A percentile compares a stretch with the other conserved stretches of the same genome.
Conservation (phyloP, 139 green algal species). For the Volvox reticuliferus region DNA sequence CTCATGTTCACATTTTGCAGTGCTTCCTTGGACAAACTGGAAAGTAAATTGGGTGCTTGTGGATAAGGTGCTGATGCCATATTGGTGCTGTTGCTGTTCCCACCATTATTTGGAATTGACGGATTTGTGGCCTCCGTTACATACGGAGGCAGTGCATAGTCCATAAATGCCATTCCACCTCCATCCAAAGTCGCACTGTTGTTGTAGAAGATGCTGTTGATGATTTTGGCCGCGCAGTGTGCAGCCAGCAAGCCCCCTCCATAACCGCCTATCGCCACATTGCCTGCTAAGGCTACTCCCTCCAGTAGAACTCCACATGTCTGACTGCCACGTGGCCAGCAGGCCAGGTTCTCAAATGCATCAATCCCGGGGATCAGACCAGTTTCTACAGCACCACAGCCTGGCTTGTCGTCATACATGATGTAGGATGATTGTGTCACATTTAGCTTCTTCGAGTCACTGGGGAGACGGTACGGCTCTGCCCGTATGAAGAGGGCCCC, state of each 20-base stretch:
- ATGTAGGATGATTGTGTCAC: not conserved
- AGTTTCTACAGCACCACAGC: not conserved
- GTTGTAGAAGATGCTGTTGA: not conserved
- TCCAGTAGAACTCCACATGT: not conserved
- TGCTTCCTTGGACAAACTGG: not conserved
- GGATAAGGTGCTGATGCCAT: too few species aligned
- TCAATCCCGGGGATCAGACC: not conserved
- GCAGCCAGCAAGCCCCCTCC: not conserved
- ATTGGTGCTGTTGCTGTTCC: too few species aligned
- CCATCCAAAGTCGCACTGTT: not conserved
- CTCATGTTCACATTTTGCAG: constrained; percentile 9
- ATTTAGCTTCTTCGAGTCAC: not conserved
- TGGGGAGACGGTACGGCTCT: not conserved
- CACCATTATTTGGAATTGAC: not conserved
- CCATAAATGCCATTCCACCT: not conserved
- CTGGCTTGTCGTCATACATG: not conserved
- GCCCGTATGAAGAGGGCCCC: not conserved
- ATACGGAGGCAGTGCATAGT: not conserved
- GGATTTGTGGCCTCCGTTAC: not conserved
- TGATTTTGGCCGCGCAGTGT: not conserved
- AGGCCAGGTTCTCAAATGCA: not conserved
- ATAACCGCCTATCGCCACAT: not conserved
- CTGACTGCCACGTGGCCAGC: not conserved
- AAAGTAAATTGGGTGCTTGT: too few species aligned
- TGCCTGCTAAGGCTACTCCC: not conserved